Percentiles rank a stretch among this genome's conserved stretches.
Conservation (phyloP, 805 yeast genomes). For the Isabelozyma pseudorhagii region DNA sequence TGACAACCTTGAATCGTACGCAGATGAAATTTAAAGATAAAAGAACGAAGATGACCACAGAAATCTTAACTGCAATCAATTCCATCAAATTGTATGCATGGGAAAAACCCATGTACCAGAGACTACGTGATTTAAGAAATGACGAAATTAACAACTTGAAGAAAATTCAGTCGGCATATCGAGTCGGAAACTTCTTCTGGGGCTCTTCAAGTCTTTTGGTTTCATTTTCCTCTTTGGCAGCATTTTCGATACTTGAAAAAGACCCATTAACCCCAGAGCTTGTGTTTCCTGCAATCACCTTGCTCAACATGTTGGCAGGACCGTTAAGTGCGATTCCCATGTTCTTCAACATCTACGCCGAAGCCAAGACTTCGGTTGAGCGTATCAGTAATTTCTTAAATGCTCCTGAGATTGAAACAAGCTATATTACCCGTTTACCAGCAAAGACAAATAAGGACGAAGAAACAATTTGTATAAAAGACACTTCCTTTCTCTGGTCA, state of each 20-base stretch:
- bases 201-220: conserved; percentile 62
- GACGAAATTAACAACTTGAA: conserved; percentile 52
- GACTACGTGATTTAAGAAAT: conserved; percentile 53
- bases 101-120: conserved; percentile 62
- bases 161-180: conserved; percentile 42
- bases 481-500: conserved; percentile 56
- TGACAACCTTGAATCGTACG: conserved; percentile 40
- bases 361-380: conserved; percentile 54
- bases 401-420: conserved; percentile 44
- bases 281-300: conserved; percentile 64
- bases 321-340: conserved; percentile 61
- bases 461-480: conserved; percentile 38
- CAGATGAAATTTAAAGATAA: conserved; percentile 64
- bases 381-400: conserved; percentile 51
- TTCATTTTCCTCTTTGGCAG: conserved; percentile 56
- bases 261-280: conserved; percentile 62
- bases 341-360: conserved; percentile 54
- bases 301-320: conserved; percentile 55
- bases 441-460: conserved; percentile 23
- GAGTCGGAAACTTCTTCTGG: conserved; percentile 57
- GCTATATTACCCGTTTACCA: conserved; percentile 10
- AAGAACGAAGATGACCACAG: conserved; percentile 58
- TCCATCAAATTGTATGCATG: conserved; percentile 67
- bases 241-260: conserved; percentile 45
- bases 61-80: conserved; percentile 57